Conservation (phyloP, 176 grass and related monocot species). For the Canna indica region DNA sequence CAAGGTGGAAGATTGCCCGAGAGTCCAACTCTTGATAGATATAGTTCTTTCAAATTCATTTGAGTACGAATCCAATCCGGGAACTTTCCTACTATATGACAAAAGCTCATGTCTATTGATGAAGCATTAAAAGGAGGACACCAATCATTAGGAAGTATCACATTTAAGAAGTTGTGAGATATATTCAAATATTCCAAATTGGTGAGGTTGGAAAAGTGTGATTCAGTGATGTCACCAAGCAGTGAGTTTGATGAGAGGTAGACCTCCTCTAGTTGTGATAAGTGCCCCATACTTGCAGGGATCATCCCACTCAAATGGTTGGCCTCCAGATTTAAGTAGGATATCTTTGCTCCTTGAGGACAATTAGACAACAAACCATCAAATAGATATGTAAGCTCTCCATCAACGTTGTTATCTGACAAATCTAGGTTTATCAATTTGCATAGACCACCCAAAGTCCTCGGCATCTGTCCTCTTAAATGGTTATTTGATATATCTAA, state of each 20-base stretch:
- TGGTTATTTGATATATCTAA: neutral
- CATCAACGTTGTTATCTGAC: neutral
- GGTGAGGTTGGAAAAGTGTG: slow-evolving; percentile 14
- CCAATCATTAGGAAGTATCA: slow-evolving; percentile 11
- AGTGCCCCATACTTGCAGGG: neutral
- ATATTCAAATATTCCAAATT: slow-evolving; percentile 8
- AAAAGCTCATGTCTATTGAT: neutral
- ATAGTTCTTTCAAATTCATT: neutral
- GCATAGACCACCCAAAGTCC: neutral
- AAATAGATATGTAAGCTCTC: neutral
- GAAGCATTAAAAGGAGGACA: neutral
- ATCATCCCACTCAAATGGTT: slow-evolving; percentile 16
- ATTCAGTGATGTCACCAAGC: slow-evolving; percentile 12
- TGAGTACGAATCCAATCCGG: slow-evolving; percentile 14
- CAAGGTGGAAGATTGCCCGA: neutral
- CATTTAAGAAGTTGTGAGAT: slow-evolving; percentile 15
- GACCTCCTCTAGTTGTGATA: neutral
- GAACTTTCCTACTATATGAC: neutral
- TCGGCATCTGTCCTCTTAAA: neutral
- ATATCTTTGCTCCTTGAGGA: neutral
- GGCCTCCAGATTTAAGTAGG: accelerated
- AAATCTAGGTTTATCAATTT: neutral
- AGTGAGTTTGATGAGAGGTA: slow-evolving; percentile 15
- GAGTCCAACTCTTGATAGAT: neutral
- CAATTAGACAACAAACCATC: neutral